Base-by-base conservation (phyloP, 2,329 filamentous ascomycete species). In the Neopestalotiopsis sp. region DNA sequence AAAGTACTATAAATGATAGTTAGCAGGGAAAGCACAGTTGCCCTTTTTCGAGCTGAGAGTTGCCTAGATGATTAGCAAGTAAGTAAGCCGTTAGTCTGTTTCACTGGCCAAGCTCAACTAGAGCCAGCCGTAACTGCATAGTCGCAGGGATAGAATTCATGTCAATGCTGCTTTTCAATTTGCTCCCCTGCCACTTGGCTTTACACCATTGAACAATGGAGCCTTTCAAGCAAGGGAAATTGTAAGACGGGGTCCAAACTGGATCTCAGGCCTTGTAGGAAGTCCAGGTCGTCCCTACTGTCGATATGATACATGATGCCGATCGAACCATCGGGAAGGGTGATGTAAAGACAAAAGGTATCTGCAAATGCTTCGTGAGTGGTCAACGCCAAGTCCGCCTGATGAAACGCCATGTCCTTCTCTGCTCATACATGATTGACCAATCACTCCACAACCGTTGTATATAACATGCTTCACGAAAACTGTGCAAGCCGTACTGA, bases 161-260 rank as follows among this genome's bases (percentile, higher is more conserved):
- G 56, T 52, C 64, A 59, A 65, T 66, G 60, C 65, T 61, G 70
- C 71, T 75, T 71, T 69, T 69, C 30, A 66, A 58, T 62, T 20
- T 63, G 60, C 52, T 70, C 73, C 75, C 75, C 73, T 73, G 73
- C 76, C 75, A 77, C 74, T 77, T 74, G 75, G 75, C 74, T 68
- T 65, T 71, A 70, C 64, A 73, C 68, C 70, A 62, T 69, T 63
- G 61, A 66, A 65, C 65, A 66, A 69, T 68, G 69, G 61, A 67
- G 69, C 67, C 60, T 58, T 17, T 24, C 13, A 64, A 71, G 73
- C 74, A 73, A 74, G 72, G 73, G 59, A 62, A 24, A 4, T 34
- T n/a, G 28, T 34, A 20, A 13, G 17, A 62, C 17, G 17, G 59
- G 59, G 5, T 20, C 20, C 14, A 40, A 38, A 30, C 59, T 12